phyloP scores from a whole-genome alignment of 768 basidiomycete genomes.

The Mycena vulgaris region DNA sequence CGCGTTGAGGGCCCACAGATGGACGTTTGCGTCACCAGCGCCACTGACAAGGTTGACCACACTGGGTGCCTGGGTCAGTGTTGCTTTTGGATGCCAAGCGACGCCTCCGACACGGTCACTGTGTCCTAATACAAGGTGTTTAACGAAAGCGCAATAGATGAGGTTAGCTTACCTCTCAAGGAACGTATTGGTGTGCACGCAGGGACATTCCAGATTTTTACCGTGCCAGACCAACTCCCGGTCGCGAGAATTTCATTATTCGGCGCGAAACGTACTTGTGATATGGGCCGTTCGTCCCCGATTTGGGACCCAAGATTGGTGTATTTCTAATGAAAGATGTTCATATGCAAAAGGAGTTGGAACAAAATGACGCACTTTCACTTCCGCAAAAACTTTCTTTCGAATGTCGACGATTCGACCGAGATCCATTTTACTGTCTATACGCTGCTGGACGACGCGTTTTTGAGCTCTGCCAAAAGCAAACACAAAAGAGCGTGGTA shows the following conservation, averaged over 20 bases:
- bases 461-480: conserved; percentile 90
- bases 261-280: conserved; percentile 95
- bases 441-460: conserved; percentile 92
- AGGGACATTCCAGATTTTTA: conserved; percentile 97
- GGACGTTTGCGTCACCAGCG: conserved; percentile 88
- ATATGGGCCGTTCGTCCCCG: conserved; percentile 95
- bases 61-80: conserved; percentile 74
- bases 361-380: conserved; percentile 75
- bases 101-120: conserved; percentile 94
- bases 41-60: conserved; percentile 91
- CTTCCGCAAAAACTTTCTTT: conserved; percentile 89
- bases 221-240: conserved; percentile 95
- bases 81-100: conserved; percentile 98
- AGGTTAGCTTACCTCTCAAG: conserved; percentile 70
- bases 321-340: conserved; percentile 71
- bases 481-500: conserved; percentile 67
- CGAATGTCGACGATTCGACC: conserved; percentile 92
- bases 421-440: conserved; percentile 90
- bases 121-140: conserved; percentile 71
- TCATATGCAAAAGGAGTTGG: background rate
- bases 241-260: conserved; percentile 91
- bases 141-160: conserved; percentile 6
- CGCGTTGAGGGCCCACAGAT: conserved; percentile 93
- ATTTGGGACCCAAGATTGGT: conserved; percentile 97
- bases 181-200: conserved; percentile 85